Conservation (phyloP, 306 rosid genomes). For the Amphicarpaea edgeworthii region DNA sequence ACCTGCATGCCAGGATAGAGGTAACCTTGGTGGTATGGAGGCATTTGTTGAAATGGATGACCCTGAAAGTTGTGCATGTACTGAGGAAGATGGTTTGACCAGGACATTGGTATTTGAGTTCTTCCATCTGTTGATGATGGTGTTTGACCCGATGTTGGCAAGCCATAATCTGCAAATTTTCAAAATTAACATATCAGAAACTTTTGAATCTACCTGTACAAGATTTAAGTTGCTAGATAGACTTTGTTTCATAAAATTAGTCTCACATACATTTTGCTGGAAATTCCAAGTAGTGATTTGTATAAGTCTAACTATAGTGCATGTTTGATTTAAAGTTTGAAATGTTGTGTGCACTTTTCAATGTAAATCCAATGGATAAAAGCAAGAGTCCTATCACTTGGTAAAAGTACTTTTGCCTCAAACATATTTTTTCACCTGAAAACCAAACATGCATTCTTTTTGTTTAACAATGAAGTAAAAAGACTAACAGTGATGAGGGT, state of each 20-base stretch:
- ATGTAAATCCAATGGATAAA: no score
- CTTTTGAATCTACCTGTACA: slow-evolving; percentile 2
- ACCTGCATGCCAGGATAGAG: slow-evolving; percentile 87
- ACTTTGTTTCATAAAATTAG: slow-evolving; percentile 23
- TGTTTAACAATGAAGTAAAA: slow-evolving; percentile 14
- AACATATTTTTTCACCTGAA: no score
- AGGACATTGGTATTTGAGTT: slow-evolving; percentile 69
- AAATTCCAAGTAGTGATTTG: slow-evolving; percentile 14
- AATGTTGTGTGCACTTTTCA: no score
- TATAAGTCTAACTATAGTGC: no score
- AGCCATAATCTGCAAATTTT: slow-evolving; percentile 62
- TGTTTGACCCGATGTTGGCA: slow-evolving; percentile 59
- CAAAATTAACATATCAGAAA: slow-evolving; percentile 23
- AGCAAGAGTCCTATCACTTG: no score
- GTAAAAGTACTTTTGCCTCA: no score
- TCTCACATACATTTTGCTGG: slow-evolving; percentile 5
- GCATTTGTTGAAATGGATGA: slow-evolving; percentile 72
- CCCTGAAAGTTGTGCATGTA: slow-evolving; percentile 91
- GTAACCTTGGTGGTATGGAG: slow-evolving; percentile 89
- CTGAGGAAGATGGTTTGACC: slow-evolving; percentile 82
- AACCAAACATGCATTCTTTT: slow-evolving; percentile 4
- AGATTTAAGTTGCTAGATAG: slow-evolving; percentile 40
- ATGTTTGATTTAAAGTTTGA: no score
- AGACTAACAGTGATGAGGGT: no score
- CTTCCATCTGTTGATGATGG: slow-evolving; percentile 67